Base-by-base conservation (phyloP, 345 rosid species). In the Hevea brasiliensis region DNA sequence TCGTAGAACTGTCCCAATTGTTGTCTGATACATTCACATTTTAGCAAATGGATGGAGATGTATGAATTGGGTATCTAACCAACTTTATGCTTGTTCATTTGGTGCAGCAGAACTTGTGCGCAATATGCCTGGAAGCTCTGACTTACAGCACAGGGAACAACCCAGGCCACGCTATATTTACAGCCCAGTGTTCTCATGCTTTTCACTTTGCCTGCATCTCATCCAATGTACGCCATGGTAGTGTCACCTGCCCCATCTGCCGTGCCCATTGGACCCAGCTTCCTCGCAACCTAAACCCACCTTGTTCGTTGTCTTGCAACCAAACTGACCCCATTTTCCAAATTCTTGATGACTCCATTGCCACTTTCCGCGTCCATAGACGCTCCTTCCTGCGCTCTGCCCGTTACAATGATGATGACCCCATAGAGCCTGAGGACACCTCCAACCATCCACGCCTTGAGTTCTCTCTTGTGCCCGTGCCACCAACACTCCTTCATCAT, bases 241-340 rank as follows among this genome's bases (percentile, higher is more conserved):
- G 86, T 62, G 84, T 90, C 58, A 90, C 91, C 79, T 92, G 98
- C 80, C 98, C 96, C 18, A 86, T 92, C 74, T 92, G 98, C 71
- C 94, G 98, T 42, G 91, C 98, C 42, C 90, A 85, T 72, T 92
- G 98, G 96, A 90, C 96, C 45, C 96, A 88, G 80, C 93, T 90
- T 73, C 96, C 98, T 11, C 91, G 90, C 89, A 81, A 79, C 77
- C 76, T 89, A 44, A 80, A 80, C 76, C 86, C 79, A 0, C 82
- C 90, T 7, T 86, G 85, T 71, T 76, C 90, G 77, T 75, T 84
- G 23, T 69, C 86, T 32, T 71, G 79, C 86, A 82, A 81, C 85
- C 89, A 73, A 75, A 72, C 74, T 3, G 96, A 90, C 72, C 94
- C 96, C 10, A 70, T 90, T 83, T 80, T 90, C 56, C 92, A 79